Conservation (phyloP, 176 grass and related monocot species). For the Hyparrhenia diplandra region DNA sequence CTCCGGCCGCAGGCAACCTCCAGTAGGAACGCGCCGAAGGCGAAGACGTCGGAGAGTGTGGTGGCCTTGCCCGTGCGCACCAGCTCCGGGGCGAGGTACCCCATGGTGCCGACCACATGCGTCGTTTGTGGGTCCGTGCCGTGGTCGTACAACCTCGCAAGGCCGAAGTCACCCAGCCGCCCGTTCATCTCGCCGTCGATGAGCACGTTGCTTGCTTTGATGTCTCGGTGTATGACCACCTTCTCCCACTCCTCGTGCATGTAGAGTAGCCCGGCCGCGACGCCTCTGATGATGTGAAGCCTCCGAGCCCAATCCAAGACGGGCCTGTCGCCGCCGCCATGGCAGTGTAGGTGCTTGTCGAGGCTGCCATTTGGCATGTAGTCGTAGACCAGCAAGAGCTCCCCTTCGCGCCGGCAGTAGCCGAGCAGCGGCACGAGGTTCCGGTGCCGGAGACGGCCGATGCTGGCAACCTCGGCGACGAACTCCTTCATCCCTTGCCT, state of each 20-base stretch:
- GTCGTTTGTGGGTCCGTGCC: conserved; percentile 26
- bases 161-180: conserved; percentile 38
- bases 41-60: conserved; percentile 39
- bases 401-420: conserved; percentile 45
- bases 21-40: conserved; percentile 37
- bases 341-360: conserved; percentile 28
- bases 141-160: conserved; percentile 33
- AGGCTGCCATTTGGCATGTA: conserved; percentile 42
- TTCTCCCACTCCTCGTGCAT: conserved; percentile 48
- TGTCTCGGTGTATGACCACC: conserved; percentile 41
- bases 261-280: conserved; percentile 14
- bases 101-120: conserved; percentile 49
- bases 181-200: conserved; percentile 32
- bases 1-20: conserved; percentile 35
- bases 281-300: conserved; percentile 26
- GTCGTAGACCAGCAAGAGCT: conserved; percentile 43
- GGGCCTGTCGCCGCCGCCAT: background rate
- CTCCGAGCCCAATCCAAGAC: conserved; percentile 20
- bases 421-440: conserved; percentile 45
- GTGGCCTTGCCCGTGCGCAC: conserved; percentile 29
- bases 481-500: conserved; percentile 50
- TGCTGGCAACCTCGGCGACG: conserved; percentile 47
- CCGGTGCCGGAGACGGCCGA: conserved; percentile 40
- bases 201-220: conserved; percentile 42
- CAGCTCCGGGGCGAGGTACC: conserved; percentile 29